Base-by-base conservation (phyloP, 2,329 filamentous ascomycete genomes). In the Aspergillus neotritici region DNA sequence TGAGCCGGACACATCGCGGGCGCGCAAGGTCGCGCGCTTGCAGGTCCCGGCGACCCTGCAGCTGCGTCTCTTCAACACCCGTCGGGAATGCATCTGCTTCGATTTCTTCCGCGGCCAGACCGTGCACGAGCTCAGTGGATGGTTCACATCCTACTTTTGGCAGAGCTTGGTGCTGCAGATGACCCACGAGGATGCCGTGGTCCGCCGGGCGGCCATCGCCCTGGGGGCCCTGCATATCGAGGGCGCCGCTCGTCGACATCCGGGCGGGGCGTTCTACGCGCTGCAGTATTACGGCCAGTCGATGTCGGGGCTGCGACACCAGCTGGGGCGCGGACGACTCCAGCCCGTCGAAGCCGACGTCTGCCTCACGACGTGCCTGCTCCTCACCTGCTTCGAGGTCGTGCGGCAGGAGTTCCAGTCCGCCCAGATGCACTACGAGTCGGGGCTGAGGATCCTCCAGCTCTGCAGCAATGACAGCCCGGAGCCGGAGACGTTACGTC, bases 131-230 rank as follows among this genome's bases (percentile, higher is more conserved):
- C 21, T 25, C 21, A 25, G 21, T 8, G 34, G 34, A 17, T 37
- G 34, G 34, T 37, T 37, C 15, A 37, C 16, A 9, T 37, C 34
- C 15, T 37, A 37, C 28, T 37, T 37, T 12, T 37, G 34, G 34
- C 34, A 37, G n/a, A 37, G 34, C 7, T 25, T 37, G n/a, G 34
- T 36, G 4, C 10, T 37, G 34, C 34, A 37, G 17, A 37, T 37
- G 34, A 17, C 14, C 6, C 34, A 37, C 28, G 21, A 12, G 34
- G 34, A 37, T 17, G 16, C 9, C 4, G 34, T 37, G n/a, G 34
- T 37, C 7, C 14, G 11, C 16, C 14, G 34, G 14, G 34, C 16
- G 9, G 16, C 34, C 9, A 25, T 28, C 28, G 34, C 34, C 17
- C 14, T 37, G 5, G 34, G 17, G 34, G 34, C 34, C 16, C 16